phyloP scores from a whole-genome alignment of 495 filamentous ascomycete species.

The Letharia columbiana region DNA sequence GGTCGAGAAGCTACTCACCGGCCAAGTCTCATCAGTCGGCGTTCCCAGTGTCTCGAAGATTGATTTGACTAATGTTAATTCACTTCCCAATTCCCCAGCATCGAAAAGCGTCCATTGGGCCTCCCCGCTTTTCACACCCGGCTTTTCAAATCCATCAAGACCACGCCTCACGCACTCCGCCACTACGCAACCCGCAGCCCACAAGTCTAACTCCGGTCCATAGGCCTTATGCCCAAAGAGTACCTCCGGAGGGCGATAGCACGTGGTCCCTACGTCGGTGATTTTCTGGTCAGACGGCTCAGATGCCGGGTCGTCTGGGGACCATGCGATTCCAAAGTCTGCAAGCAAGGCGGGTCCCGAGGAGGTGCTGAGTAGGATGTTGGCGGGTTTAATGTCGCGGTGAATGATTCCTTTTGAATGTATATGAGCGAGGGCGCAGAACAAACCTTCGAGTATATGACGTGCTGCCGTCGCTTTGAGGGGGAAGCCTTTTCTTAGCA shows the following conservation, averaged over 20 bases:
- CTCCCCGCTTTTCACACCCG: constrained; percentile 25
- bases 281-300: constrained; percentile 67
- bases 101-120: constrained; percentile 61
- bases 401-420: constrained; percentile 75
- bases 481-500: constrained; percentile 43
- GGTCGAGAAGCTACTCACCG: constrained; percentile 37
- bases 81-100: constrained; percentile 78
- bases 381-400: constrained; percentile 88
- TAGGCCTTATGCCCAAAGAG: constrained; percentile 79
- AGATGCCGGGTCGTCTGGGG: constrained; percentile 46
- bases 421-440: constrained; percentile 61
- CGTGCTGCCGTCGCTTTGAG: constrained; percentile 23
- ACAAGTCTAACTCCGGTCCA: constrained; percentile 66
- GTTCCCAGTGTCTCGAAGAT: constrained; percentile 88
- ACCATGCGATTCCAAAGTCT: constrained; percentile 91
- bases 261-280: constrained; percentile 85
- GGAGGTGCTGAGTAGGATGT: constrained; percentile 63
- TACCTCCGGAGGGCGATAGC: constrained; percentile 83
- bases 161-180: constrained; percentile 46
- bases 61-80: constrained; percentile 79
- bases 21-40: constrained; percentile 69
- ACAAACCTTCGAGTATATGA: constrained; percentile 54
- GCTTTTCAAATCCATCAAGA: constrained; percentile 32
- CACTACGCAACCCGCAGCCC: constrained; percentile 79
- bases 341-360: constrained; percentile 67